Evolutionary conservation across 1,139 yeast species (phyloP), one percentile per base, ranked within the genome.

Genomic region (Pichia terricola): DNA sequence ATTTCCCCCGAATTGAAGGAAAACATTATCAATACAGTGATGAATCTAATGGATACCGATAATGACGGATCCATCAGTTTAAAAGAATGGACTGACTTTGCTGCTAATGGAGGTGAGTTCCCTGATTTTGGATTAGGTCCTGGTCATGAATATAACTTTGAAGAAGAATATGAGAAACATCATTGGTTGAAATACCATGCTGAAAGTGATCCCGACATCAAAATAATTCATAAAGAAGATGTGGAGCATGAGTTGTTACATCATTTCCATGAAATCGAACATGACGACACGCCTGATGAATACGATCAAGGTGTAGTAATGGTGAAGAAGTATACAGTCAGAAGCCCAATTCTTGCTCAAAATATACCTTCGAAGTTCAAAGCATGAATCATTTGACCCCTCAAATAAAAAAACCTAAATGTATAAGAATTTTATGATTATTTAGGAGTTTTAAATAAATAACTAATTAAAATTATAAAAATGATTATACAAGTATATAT

Each of bases 91-190:
- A 58, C 77, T 40, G 64, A 65, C n/a, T 89, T 75, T 63, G 70
- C 75, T 7, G 62, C 63, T 3, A 64, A 63, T 7, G 94, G 94
- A 5, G 82, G 84, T 2, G 76, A 75, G 51, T 73, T 91, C 58
- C 97, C 97, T 1, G 97, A 91, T 62, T 79, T 88, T 60, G 95
- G 96, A 7, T 80, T 81, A 50, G 97, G 96, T 26, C 91, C 86
- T n/a, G 97, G 98, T 22, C 97, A 89, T 60, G 97, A 89, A 64
- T 82, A 89, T 41, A 96, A 87, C 64, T 91, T 88, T 58, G 98
- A 91, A 63, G 75, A 77, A 53, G 97, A 89, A 60, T 89, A 88
- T 58, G 96, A 89, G 56, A 80, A 85, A 49, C 97, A 91, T 61
- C 97, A 91, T 62, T 91, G 97, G 96, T 77, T 80, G 50, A 70